These are phyloP conservation scores for Leccinum longicurvipes DNA, from an alignment of 768 basidiomycete species.

Conservation along the genomic window DNA sequence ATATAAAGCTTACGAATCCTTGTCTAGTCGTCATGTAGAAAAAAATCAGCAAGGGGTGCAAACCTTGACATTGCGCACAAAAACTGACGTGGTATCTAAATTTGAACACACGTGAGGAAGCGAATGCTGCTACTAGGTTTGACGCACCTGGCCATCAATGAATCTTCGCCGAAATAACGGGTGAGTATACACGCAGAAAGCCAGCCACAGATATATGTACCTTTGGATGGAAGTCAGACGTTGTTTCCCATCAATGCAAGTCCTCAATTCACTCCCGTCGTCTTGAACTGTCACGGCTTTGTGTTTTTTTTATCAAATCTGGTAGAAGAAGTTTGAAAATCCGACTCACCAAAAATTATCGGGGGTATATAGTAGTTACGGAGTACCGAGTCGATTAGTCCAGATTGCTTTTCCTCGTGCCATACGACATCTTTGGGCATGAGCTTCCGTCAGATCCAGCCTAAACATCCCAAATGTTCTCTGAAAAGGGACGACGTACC, in stretches of 20 bases:
- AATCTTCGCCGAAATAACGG: constrained; percentile 37
- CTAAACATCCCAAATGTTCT: background rate
- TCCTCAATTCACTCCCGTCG: constrained; percentile 43
- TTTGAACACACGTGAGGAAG: constrained; percentile 6
- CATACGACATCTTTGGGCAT: constrained; percentile 54
- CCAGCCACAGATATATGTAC: constrained; percentile 28
- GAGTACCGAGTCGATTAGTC: constrained; percentile 61
- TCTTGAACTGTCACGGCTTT: constrained; percentile 38
- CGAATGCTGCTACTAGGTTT: background rate
- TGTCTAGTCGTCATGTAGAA: constrained; percentile 26
- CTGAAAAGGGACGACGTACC: constrained; percentile 33
- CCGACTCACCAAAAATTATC: constrained; percentile 55
- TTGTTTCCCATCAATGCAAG: constrained; percentile 75
- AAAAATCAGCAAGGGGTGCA: constrained; percentile 5
- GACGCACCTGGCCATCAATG: constrained; percentile 50
- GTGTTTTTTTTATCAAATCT: background rate
- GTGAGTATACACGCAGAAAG: background rate
- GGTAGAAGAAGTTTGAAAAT: background rate
- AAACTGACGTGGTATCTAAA: constrained; percentile 43
- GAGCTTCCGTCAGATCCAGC: background rate
- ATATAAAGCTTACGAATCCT: constrained; percentile 35
- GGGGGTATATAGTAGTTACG: constrained; percentile 67
- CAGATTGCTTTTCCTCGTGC: constrained; percentile 56
- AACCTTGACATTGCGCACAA: background rate
- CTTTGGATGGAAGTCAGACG: constrained; percentile 61